phyloP scores from a whole-genome alignment of 805 yeast species.

The Starmerella sp. region DNA sequence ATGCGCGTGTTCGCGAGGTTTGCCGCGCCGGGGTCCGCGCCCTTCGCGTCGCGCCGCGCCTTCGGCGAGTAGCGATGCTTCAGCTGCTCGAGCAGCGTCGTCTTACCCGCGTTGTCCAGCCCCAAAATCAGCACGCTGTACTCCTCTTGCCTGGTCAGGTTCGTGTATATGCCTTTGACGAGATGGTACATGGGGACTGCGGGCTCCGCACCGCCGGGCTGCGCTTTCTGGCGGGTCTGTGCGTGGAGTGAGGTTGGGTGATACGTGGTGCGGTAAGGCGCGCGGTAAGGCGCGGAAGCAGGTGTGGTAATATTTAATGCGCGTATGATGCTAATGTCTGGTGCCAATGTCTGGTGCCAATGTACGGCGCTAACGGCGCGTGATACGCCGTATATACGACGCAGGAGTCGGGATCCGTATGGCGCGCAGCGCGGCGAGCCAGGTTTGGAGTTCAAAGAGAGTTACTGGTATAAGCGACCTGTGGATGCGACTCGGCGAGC shows the following conservation, averaged over 20 bases:
- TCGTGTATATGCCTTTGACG: slow-evolving; percentile 48
- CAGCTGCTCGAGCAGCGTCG: slow-evolving; percentile 61
- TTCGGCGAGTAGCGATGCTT: slow-evolving; percentile 43
- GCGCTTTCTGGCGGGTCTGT: background rate
- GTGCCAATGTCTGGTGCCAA: too few species aligned
- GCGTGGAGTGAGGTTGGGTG: background rate
- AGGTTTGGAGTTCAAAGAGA: too few species aligned
- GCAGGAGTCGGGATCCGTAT: too few species aligned
- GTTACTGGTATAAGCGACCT: too few species aligned
- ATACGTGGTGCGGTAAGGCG: too few species aligned
- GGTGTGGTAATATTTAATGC: background rate
- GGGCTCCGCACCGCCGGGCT: background rate
- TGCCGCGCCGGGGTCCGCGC: slow-evolving; percentile 10
- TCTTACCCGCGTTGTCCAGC: slow-evolving; percentile 91
- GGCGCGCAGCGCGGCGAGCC: too few species aligned
- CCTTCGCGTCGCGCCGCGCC: slow-evolving; percentile 29
- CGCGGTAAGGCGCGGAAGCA: background rate
- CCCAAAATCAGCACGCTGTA: slow-evolving; percentile 76
- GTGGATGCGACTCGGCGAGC: too few species aligned
- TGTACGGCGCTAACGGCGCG: too few species aligned
- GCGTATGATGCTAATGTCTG: too few species aligned
- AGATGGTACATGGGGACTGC: slow-evolving; percentile 51
- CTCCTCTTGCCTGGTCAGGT: slow-evolving; percentile 51
- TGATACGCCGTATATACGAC: too few species aligned
- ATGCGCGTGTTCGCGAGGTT: slow-evolving; percentile 36